These are phyloP conservation scores for Nidula niveotomentosa DNA, from an alignment of 1,284 basidiomycete species.

Conservation along the genomic window DNA sequence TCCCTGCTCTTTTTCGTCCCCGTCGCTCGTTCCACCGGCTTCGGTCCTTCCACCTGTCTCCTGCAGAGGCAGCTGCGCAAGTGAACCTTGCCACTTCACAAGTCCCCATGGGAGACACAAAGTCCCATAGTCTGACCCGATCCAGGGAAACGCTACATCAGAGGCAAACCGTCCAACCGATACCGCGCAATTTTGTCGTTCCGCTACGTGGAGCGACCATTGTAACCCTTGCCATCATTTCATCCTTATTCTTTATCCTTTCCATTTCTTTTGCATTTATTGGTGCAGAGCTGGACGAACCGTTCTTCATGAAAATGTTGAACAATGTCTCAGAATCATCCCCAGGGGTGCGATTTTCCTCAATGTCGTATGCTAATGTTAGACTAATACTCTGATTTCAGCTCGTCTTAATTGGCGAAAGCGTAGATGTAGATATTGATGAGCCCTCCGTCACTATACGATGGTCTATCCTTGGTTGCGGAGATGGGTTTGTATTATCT, in stretches of 20 bases:
- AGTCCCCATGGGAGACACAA: conserved; percentile 16
- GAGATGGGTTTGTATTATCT: conserved; percentile 40
- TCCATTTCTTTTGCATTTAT: conserved; percentile 49
- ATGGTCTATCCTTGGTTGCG: conserved; percentile 60
- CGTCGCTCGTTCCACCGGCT: conserved; percentile 34
- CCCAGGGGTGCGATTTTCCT: conserved; percentile 41
- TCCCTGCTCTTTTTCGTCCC: conserved; percentile 24
- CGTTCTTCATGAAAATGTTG: conserved; percentile 39
- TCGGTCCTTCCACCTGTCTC: conserved; percentile 36
- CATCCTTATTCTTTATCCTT: conserved; percentile 44
- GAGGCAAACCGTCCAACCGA: conserved; percentile 1
- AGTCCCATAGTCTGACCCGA: conserved; percentile 8
- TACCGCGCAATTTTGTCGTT: conserved; percentile 18
- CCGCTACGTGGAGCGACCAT: conserved; percentile 39
- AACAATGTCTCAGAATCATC: conserved; percentile 36
- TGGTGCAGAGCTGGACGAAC: conserved; percentile 39
- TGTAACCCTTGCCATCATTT: conserved; percentile 39
- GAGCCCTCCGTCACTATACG: conserved; percentile 56
- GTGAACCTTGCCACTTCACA: conserved; percentile 12
- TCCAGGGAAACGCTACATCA: conserved; percentile 6
- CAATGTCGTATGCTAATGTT: background rate
- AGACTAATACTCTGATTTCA: conserved; percentile 14
- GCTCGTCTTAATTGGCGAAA: conserved; percentile 55
- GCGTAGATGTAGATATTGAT: conserved; percentile 57
- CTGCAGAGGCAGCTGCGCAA: conserved; percentile 13